A percentile compares a stretch with the other conserved stretches of the same genome.
These are phyloP conservation scores for Podila verticillata DNA, from an alignment of 192 early-diverging fungal genomes.

Conservation along the genomic window DNA sequence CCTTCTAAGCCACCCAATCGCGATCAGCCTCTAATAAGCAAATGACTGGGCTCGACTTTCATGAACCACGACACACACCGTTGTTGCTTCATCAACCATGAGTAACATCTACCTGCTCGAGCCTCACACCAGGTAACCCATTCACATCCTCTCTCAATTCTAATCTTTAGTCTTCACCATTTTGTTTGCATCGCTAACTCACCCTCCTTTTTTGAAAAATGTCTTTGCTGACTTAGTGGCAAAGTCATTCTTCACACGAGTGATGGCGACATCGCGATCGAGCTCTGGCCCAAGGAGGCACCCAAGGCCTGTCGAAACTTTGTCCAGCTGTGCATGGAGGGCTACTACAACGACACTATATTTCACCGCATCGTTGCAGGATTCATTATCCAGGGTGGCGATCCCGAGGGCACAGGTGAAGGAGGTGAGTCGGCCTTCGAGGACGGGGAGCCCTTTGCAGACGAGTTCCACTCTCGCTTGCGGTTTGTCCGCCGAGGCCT, in stretches of 20 bases:
- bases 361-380: constrained; percentile 92
- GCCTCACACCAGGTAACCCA: constrained; percentile 62
- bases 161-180: neutral
- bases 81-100: constrained; percentile 33
- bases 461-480: constrained; percentile 93
- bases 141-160: neutral
- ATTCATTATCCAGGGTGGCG: constrained; percentile 95
- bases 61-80: neutral
- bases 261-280: constrained; percentile 87
- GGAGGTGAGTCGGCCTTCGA: constrained; percentile 90
- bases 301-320: constrained; percentile 96
- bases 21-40: too few species aligned
- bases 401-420: constrained; percentile 87
- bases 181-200: neutral
- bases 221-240: constrained; percentile 49
- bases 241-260: constrained; percentile 88
- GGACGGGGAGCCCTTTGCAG: constrained; percentile 78
- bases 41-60: neutral
- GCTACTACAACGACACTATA: constrained; percentile 88
- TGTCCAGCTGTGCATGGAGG: constrained; percentile 90
- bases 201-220: neutral
- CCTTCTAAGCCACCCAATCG: too few species aligned
- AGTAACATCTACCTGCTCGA: constrained; percentile 65
- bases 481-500: constrained; percentile 90
- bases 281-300: constrained; percentile 94